These are phyloP conservation scores for Drechslerella stenobrocha DNA, from an alignment of 2,329 filamentous ascomycete species.

Conservation along the genomic window DNA sequence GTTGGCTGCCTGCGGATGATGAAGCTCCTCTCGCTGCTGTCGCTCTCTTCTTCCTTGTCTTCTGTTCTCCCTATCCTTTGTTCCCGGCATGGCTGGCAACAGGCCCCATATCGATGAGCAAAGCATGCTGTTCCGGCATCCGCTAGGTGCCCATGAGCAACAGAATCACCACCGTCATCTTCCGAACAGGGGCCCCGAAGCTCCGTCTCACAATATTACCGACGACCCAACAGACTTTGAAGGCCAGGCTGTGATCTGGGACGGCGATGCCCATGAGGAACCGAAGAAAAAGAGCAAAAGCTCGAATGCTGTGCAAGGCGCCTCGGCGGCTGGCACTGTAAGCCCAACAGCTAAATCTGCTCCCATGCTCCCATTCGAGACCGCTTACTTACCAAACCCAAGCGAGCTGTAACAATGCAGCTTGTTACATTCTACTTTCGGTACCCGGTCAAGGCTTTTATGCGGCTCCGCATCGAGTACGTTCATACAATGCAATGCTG, in stretches of 20 bases:
- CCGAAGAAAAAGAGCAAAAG: constrained; percentile 42
- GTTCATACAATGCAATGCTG: constrained; percentile 53
- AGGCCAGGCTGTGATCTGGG: constrained; percentile 41
- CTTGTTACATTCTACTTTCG: constrained; percentile 88
- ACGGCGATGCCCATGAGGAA: constrained; percentile 27
- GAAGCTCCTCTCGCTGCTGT: constrained; percentile 26
- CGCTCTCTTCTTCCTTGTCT: constrained; percentile 1
- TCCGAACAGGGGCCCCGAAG: constrained; percentile 20
- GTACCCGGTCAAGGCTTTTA: constrained; percentile 88
- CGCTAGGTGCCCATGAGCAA: constrained; percentile 6
- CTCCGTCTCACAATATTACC: constrained; percentile 24
- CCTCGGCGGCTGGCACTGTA: constrained; percentile 36
- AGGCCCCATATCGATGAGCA: constrained; percentile 19
- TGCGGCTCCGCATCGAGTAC: constrained; percentile 86
- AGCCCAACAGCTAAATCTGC: background rate
- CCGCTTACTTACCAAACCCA: background rate
- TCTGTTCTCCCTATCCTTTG: background rate
- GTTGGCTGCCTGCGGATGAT: constrained; percentile 29
- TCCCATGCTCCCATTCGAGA: too few relatives aligned
- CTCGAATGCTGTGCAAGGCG: constrained; percentile 42
- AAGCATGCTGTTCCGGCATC: constrained; percentile 1
- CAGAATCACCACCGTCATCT: constrained; percentile 10
- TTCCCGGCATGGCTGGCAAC: constrained; percentile 33
- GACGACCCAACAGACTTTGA: constrained; percentile 39
- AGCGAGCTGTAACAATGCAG: constrained; percentile 75